Conservation (phyloP, 1,284 basidiomycete genomes). For the Apiotrichum sp. region DNA sequence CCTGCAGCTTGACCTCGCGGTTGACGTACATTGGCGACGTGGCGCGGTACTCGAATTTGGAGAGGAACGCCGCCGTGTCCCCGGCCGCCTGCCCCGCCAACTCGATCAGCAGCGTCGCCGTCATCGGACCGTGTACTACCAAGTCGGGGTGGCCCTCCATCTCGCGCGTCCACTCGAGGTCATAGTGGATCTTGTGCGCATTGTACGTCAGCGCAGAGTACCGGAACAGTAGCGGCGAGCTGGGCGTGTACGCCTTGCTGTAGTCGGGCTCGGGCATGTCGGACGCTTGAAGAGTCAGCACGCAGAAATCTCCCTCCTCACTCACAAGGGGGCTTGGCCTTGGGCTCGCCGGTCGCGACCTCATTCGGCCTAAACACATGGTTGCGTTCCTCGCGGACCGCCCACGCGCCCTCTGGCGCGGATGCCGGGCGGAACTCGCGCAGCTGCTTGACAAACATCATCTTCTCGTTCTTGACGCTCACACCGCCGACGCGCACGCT, state of each 20-base stretch:
- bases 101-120: conserved; percentile 69
- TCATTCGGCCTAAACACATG: conserved; percentile 62
- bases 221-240: conserved; percentile 66
- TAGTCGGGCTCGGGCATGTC: conserved; percentile 47
- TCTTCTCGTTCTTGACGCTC: conserved; percentile 60
- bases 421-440: conserved; percentile 20
- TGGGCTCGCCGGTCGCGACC: background rate
- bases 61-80: conserved; percentile 39
- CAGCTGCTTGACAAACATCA: conserved; percentile 70
- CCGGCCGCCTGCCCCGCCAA: conserved; percentile 42
- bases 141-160: conserved; percentile 72
- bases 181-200: conserved; percentile 45
- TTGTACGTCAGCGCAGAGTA: conserved; percentile 71
- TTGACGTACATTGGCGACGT: conserved; percentile 66
- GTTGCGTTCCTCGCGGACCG: conserved; percentile 59
- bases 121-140: conserved; percentile 74
- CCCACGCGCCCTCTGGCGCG: conserved; percentile 53
- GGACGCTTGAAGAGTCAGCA: conserved; percentile 2
- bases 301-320: conserved; percentile 7
- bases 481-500: conserved; percentile 54
- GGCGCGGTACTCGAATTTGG: conserved; percentile 64
- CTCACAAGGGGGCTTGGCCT: conserved; percentile 11
- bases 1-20: conserved; percentile 55
- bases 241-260: conserved; percentile 60
- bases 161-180: conserved; percentile 55